Evolutionary conservation across 305 asterid species (phyloP).

Genomic region (Fraxinus angustifolia): DNA sequence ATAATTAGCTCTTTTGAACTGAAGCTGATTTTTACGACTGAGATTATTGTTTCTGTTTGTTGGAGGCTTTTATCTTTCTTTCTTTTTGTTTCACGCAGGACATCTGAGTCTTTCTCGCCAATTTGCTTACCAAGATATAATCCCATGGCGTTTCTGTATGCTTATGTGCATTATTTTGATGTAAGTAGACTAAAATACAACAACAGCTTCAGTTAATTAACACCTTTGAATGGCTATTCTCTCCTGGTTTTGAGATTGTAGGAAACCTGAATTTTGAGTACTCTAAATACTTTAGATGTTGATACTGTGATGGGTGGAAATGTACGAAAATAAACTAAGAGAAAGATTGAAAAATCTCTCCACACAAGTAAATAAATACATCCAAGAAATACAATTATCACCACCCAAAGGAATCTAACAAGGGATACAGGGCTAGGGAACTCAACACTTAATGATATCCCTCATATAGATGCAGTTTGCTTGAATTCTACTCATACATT

Average conservation of each 20-base stretch:
- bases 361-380: not conserved
- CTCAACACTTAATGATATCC: not conserved
- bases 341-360: not conserved
- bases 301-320: not conserved
- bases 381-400: not conserved
- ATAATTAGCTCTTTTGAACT: not conserved
- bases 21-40: not conserved
- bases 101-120: constrained; percentile 97
- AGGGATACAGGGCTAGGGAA: not conserved
- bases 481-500: not conserved
- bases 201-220: constrained; percentile 8
- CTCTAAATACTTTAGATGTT: constrained; percentile 4
- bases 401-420: not conserved
- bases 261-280: constrained; percentile 1
- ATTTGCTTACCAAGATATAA: constrained; percentile 98
- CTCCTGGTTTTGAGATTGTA: constrained; percentile 8
- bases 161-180: constrained; percentile 96
- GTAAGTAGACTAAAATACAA: constrained; percentile 46
- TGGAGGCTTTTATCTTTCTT: constrained; percentile 22
- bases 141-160: constrained; percentile 91
- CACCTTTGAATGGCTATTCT: not conserved
- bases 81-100: constrained; percentile 55
- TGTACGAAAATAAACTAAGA: not conserved
- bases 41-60: constrained; percentile 1
- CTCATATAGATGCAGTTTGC: not conserved